Conservation (phyloP, 225 moss, liverwort and hornwort species). For the Bryum argenteum region DNA sequence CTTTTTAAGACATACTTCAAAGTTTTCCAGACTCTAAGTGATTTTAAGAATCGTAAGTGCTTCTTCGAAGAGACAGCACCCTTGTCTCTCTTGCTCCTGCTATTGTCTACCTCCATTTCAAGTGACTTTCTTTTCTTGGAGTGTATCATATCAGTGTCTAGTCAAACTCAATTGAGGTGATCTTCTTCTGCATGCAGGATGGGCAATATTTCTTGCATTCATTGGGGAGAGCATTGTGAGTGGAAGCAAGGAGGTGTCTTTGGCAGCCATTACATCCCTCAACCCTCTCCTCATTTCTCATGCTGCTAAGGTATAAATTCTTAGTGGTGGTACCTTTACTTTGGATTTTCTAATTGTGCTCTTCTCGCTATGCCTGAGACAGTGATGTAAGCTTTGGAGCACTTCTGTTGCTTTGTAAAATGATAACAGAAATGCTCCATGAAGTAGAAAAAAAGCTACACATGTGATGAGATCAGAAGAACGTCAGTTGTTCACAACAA, state of each 20-base stretch:
- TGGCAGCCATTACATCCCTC: conserved; percentile 86
- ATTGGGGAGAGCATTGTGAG: conserved; percentile 79
- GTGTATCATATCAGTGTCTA: neutral
- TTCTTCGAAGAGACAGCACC: conserved; percentile 16
- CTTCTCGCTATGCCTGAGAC: neutral
- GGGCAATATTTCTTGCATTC: conserved; percentile 78
- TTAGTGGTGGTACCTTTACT: neutral
- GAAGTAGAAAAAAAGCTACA: conserved; percentile 3
- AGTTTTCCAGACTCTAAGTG: conserved; percentile 68
- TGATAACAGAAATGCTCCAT: neutral
- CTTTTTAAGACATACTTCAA: conserved; percentile 86
- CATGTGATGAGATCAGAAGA: conserved; percentile 21
- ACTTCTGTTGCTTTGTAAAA: conserved; percentile 6
- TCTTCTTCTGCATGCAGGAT: conserved; percentile 51
- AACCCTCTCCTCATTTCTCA: conserved; percentile 82
- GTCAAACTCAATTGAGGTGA: conserved; percentile 22
- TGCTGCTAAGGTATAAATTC: conserved; percentile 59
- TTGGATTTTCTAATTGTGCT: conserved; percentile 18
- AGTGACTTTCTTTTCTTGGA: conserved; percentile 8
- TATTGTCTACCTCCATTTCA: conserved; percentile 12
- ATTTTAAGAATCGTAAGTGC: conserved; percentile 74
- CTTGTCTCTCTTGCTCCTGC: conserved; percentile 8
- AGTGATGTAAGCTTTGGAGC: neutral
- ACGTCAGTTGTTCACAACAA: conserved; percentile 5
- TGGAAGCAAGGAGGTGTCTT: conserved; percentile 94